phyloP scores from a whole-genome alignment of 176 grass and related monocot genomes.

The Poa pratensis region DNA sequence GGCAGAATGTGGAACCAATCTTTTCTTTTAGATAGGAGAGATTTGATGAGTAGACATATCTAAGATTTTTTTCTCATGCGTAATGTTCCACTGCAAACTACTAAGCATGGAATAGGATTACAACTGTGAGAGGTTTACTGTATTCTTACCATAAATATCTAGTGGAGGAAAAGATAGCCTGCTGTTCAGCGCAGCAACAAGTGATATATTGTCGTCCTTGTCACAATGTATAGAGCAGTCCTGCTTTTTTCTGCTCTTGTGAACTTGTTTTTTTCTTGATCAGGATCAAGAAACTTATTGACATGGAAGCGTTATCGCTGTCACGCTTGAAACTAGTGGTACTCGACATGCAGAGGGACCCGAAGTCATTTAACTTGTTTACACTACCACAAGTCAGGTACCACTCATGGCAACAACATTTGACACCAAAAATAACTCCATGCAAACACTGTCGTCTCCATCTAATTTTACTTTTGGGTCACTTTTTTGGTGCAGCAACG shows the following conservation, averaged over 20 bases:
- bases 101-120: neutral
- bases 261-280: slow-evolving; percentile 14
- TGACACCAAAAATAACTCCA: neutral
- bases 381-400: slow-evolving; percentile 96
- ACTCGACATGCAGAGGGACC: slow-evolving; percentile 88
- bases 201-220: neutral
- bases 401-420: slow-evolving; percentile 17
- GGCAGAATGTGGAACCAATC: too few relatives aligned
- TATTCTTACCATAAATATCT: neutral
- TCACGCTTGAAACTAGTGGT: slow-evolving; percentile 75
- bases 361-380: slow-evolving; percentile 88
- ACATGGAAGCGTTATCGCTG: slow-evolving; percentile 83
- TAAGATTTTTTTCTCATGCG: neutral
- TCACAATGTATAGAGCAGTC: neutral
- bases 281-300: slow-evolving; percentile 96
- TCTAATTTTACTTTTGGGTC: slow-evolving; percentile 4
- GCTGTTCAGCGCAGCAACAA: neutral
- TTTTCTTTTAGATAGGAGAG: too few relatives aligned
- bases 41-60: neutral
- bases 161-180: neutral
- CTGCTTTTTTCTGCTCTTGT: neutral
- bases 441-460: neutral
- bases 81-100: slow-evolving; percentile 3
- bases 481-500: slow-evolving; percentile 49
- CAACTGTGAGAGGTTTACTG: neutral